Percentiles rank a stretch among this genome's conserved stretches.
phyloP scores from a whole-genome alignment of 352 stramenopile genomes.

The Pythium aristosporum region DNA sequence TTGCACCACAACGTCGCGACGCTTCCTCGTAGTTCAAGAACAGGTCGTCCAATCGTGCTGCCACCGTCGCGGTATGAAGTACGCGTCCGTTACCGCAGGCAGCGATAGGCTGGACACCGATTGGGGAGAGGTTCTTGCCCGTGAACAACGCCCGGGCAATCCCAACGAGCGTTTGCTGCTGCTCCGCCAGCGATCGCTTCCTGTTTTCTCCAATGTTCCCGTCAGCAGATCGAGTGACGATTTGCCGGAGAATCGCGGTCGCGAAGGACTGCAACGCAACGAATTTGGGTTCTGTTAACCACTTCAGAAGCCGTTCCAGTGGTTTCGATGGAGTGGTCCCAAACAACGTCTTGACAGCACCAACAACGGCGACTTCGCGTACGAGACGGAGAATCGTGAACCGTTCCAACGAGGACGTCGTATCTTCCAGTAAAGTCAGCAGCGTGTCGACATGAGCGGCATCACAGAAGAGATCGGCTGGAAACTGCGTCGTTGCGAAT shows the following conservation, averaged over 20 bases:
- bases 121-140: not conserved
- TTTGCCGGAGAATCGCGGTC: constrained; percentile 4
- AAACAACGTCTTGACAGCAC: constrained; percentile 8
- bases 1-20: too few species aligned
- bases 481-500: not conserved
- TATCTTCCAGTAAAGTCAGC: constrained; percentile 4
- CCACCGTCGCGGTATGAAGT: not conserved
- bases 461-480: constrained; percentile 11
- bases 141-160: constrained; percentile 8
- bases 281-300: not conserved
- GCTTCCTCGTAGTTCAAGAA: too few species aligned
- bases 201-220: not conserved
- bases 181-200: too few species aligned
- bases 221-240: constrained; percentile 5
- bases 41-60: not conserved
- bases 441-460: not conserved
- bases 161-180: not conserved
- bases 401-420: not conserved
- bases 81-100: too few species aligned
- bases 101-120: not conserved
- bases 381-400: constrained; percentile 2
- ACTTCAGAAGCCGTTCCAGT: constrained; percentile 3
- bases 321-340: not conserved
- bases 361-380: not conserved
- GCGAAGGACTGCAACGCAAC: not conserved